These are phyloP conservation scores for Termitomyces titanicus DNA, from an alignment of 768 basidiomycete genomes.

Conservation along the genomic window DNA sequence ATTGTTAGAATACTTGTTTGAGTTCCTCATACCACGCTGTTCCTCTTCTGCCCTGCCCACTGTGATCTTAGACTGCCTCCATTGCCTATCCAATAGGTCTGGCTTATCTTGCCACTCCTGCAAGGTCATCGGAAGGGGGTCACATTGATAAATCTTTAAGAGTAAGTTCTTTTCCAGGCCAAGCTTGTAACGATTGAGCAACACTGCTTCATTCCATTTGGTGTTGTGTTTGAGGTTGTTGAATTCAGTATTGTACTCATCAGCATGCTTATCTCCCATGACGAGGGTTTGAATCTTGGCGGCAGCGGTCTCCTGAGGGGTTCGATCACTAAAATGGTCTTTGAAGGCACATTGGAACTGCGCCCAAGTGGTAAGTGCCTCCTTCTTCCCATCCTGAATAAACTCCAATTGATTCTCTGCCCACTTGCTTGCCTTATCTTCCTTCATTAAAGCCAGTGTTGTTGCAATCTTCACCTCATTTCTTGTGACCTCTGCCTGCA, in stretches of 20 bases:
- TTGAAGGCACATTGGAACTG: not conserved
- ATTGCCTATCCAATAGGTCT: not conserved
- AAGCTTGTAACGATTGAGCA: not conserved
- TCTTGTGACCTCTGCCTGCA: slow-evolving; percentile 28
- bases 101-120: slow-evolving; percentile 2
- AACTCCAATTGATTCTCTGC: not conserved
- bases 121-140: not conserved
- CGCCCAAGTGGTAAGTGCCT: not conserved
- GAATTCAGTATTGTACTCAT: not conserved
- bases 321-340: not conserved
- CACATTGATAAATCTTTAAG: not conserved
- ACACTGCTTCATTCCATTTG: not conserved
- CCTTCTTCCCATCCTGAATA: not conserved
- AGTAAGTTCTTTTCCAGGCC: not conserved
- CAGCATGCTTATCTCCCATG: not conserved
- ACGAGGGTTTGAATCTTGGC: not conserved
- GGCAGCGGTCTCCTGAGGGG: not conserved
- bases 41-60: not conserved
- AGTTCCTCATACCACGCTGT: not conserved
- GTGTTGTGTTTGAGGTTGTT: not conserved
- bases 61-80: not conserved
- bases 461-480: not conserved
- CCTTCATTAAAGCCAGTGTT: not conserved
- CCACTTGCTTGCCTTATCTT: not conserved
- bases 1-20: too few relatives aligned